Conservation (phyloP, 2,329 filamentous ascomycete species). For the Colletotrichum phormii region DNA sequence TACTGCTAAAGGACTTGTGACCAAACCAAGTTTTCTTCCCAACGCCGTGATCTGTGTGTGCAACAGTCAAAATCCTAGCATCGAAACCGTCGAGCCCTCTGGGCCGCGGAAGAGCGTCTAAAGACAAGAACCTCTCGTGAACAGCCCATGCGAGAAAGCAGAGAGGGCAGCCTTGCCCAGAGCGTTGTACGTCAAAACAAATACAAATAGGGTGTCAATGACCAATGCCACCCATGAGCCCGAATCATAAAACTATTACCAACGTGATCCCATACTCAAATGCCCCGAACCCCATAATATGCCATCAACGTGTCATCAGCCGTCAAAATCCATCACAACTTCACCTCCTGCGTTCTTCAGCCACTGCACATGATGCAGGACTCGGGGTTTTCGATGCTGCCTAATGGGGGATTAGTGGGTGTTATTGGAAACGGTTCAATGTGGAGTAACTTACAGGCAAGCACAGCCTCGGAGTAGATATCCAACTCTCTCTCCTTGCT, state of each 20-base stretch:
- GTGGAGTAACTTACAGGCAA: conserved; percentile 76
- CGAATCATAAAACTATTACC: conserved; percentile 23
- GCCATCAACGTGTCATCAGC: conserved; percentile 37
- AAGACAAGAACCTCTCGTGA: not conserved
- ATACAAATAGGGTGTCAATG: conserved; percentile 17
- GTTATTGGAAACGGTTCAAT: not conserved
- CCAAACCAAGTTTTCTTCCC: not conserved
- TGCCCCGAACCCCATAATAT: conserved; percentile 29
- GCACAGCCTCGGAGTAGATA: conserved; percentile 93
- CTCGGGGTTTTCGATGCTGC: conserved; percentile 97
- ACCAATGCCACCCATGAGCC: conserved; percentile 30
- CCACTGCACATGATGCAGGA: conserved; percentile 97
- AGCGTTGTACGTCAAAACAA: conserved; percentile 14
- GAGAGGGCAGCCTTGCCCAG: not conserved
- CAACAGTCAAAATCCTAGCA: not conserved
- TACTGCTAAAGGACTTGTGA: not conserved
- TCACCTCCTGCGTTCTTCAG: conserved; percentile 56
- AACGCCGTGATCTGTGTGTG: conserved; percentile 5
- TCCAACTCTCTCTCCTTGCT: conserved; percentile 85
- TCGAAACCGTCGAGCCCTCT: conserved; percentile 4
- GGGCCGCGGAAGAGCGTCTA: not conserved
- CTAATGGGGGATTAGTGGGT: conserved; percentile 56
- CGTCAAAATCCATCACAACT: conserved; percentile 29
- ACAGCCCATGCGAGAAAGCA: not conserved
- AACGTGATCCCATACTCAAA: conserved; percentile 13